These are phyloP conservation scores for Trifolium subterraneum DNA, from an alignment of 306 rosid species.

Conservation along the genomic window DNA sequence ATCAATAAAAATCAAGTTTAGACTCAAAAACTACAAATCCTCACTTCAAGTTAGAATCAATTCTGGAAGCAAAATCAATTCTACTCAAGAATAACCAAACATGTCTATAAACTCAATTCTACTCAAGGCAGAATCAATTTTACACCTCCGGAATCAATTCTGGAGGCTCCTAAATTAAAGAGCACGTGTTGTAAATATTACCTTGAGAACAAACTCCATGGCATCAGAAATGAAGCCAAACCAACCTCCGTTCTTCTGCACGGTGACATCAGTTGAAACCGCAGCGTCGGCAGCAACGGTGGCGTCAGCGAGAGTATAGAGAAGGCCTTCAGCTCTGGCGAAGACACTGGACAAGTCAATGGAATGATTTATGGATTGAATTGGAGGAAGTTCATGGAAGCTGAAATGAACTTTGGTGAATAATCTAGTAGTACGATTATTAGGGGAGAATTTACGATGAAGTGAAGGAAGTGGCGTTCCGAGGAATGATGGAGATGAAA, in stretches of 20 bases:
- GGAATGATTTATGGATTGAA: slow-evolving; percentile 54
- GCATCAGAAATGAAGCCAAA: slow-evolving; percentile 87
- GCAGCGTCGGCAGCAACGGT: slow-evolving; percentile 66
- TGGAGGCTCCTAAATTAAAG: neutral
- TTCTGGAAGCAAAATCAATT: too few relatives aligned
- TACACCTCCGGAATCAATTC: too few relatives aligned
- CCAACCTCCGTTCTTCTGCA: slow-evolving; percentile 92
- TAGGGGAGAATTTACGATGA: slow-evolving; percentile 64
- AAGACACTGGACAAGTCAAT: slow-evolving; percentile 53
- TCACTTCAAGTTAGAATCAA: too few relatives aligned
- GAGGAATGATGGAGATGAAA: slow-evolving; percentile 73
- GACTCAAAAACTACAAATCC: too few relatives aligned
- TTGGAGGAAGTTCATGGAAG: slow-evolving; percentile 77
- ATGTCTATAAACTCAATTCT: too few relatives aligned
- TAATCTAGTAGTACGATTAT: slow-evolving; percentile 55
- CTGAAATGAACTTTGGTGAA: slow-evolving; percentile 74
- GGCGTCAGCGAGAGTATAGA: slow-evolving; percentile 92
- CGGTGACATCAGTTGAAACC: slow-evolving; percentile 54
- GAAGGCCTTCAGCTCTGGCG: slow-evolving; percentile 70
- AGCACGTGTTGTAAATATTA: slow-evolving; percentile 26
- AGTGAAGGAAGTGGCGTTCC: slow-evolving; percentile 71
- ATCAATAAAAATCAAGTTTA: too few relatives aligned
- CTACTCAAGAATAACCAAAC: too few relatives aligned
- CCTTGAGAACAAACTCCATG: slow-evolving; percentile 96
- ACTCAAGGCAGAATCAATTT: too few relatives aligned